Conservation (phyloP, 2,329 filamentous ascomycete species). For the Pyricularia grisea region DNA sequence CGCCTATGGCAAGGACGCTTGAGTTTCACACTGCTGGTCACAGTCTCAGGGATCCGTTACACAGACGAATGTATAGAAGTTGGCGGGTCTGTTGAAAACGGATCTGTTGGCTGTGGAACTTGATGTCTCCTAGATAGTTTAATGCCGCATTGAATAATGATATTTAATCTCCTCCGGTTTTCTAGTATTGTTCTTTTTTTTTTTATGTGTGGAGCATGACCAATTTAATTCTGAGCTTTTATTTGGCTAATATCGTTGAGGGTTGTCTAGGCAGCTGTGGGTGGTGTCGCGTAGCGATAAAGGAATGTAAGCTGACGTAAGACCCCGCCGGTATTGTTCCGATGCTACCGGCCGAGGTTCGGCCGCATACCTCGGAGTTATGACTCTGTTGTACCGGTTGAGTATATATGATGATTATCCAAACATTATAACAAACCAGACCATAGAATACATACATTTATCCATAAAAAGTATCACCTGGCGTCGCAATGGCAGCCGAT, state of each 20-base stretch:
- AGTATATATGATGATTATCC: not conserved
- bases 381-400: no score
- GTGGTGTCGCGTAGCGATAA: not conserved
- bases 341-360: not conserved
- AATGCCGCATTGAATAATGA: no score
- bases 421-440: not conserved
- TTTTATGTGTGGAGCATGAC: no score
- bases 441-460: not conserved
- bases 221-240: no score
- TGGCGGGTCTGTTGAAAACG: no score
- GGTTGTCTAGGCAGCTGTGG: no score
- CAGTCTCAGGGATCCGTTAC: not conserved
- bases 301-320: not conserved
- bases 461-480: not conserved
- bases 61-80: not conserved
- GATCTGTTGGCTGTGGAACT: no score
- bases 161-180: no score
- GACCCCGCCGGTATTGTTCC: not conserved
- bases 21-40: not conserved
- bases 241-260: not conserved
- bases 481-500: constrained; percentile 7
- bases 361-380: not conserved
- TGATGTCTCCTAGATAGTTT: no score
- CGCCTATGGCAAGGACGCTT: not conserved
- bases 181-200: no score